Evolutionary conservation across 2,329 filamentous ascomycete species (phyloP).

Genomic region (Graphilbum sp.): DNA sequence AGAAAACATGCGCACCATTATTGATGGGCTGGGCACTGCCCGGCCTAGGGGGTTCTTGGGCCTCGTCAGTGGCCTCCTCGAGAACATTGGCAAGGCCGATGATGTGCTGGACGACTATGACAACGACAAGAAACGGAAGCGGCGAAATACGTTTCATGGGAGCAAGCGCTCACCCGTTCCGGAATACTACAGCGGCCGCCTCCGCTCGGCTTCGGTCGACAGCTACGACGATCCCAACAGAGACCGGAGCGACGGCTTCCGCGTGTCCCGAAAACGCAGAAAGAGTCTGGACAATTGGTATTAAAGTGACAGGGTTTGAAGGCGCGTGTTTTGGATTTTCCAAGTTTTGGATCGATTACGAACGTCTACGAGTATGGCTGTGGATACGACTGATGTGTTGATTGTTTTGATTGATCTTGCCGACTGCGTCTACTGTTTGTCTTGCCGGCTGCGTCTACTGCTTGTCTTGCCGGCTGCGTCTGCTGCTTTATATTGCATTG

Average conservation of each 20-base stretch:
- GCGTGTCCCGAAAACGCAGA: constrained; percentile 4
- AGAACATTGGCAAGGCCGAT: constrained; percentile 1
- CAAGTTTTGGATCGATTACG: no score
- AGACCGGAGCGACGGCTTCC: not conserved
- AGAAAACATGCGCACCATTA: constrained; percentile 12
- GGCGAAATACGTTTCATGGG: constrained; percentile 4
- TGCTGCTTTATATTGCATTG: no score
- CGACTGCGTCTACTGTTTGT: no score
- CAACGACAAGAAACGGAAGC: constrained; percentile 9
- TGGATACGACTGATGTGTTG: no score
- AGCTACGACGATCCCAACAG: not conserved
- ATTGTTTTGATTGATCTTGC: no score
- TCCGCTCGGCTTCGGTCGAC: not conserved
- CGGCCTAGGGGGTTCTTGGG: constrained; percentile 13
- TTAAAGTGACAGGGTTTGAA: no score
- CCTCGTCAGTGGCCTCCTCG: constrained; percentile 14
- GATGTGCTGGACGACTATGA: constrained; percentile 7
- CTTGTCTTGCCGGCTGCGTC: no score
- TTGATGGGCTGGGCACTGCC: constrained; percentile 13
- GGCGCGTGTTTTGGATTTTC: no score
- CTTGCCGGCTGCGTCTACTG: no score
- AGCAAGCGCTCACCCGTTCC: no score
- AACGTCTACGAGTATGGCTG: no score
- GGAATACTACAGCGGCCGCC: not conserved
- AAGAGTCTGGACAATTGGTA: constrained; percentile 5